These are phyloP conservation scores for Ormosia semicastrata DNA, from an alignment of 306 rosid genomes.

Conservation along the genomic window DNA sequence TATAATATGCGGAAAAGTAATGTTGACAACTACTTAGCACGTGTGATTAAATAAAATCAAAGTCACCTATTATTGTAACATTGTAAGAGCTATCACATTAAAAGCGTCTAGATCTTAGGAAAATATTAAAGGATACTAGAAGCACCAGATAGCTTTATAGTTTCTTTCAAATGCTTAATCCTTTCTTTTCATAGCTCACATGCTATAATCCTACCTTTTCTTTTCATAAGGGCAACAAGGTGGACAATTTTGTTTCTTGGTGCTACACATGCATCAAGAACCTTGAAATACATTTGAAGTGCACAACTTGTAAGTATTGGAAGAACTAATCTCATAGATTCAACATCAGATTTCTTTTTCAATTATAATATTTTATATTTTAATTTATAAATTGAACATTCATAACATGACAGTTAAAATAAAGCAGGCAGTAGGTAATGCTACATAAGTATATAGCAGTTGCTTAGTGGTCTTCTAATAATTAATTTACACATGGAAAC, in stretches of 20 bases:
- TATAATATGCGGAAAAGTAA: background rate
- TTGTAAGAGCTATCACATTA: conserved; percentile 3
- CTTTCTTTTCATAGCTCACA: conserved; percentile 77
- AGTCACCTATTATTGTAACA: background rate
- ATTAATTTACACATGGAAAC: background rate
- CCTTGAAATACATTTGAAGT: conserved; percentile 54
- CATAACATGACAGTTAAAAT: background rate
- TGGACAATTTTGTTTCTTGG: conserved; percentile 97
- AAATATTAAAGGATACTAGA: conserved; percentile 61
- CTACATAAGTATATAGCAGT: background rate
- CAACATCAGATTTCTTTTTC: background rate
- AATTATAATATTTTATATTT: background rate
- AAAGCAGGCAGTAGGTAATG: background rate
- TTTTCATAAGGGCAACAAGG: conserved; percentile 85
- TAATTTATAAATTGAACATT: background rate
- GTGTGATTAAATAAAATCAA: background rate
- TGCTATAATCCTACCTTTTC: conserved; percentile 73
- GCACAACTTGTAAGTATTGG: conserved; percentile 6
- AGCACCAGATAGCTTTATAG: conserved; percentile 82
- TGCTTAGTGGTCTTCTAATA: background rate
- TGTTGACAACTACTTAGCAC: background rate
- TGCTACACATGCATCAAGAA: conserved; percentile 92
- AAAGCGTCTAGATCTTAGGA: background rate
- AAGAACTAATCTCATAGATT: background rate
- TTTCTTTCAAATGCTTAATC: conserved; percentile 64